Conservation (phyloP, 2,329 filamentous ascomycete genomes). For the Corniculantispora saksenae region DNA sequence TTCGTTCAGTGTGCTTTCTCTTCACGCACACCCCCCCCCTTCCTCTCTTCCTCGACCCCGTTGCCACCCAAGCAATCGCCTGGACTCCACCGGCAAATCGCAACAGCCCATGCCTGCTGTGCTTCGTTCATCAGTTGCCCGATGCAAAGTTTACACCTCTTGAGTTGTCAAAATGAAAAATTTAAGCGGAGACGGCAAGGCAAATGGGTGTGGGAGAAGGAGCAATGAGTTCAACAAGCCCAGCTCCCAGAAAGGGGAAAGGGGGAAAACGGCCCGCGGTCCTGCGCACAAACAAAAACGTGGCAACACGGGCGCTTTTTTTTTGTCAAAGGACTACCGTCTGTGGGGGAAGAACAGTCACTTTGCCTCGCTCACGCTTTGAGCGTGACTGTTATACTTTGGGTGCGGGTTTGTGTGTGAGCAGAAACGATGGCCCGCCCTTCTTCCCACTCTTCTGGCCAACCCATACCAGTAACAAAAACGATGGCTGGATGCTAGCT, state of each 20-base stretch:
- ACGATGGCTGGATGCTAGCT: not conserved
- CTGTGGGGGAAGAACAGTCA: not conserved
- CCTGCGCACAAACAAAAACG: not conserved
- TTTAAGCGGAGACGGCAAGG: not conserved
- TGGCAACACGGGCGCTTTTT: not conserved
- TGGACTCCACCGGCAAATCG: not conserved
- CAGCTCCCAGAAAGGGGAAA: not conserved
- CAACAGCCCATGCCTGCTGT: not conserved
- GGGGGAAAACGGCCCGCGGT: not conserved
- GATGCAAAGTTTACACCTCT: not conserved
- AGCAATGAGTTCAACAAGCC: not conserved
- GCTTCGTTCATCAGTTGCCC: not conserved
- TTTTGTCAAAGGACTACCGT: not conserved
- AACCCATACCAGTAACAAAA: constrained; percentile 13
- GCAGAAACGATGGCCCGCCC: not conserved
- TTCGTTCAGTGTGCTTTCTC: not conserved
- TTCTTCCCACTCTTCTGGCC: not conserved
- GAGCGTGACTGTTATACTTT: no score
- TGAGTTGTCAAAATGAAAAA: not conserved
- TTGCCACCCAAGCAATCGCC: not conserved
- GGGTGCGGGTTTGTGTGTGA: not conserved
- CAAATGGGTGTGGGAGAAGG: not conserved
- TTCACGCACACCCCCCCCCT: not conserved
- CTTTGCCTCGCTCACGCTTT: not conserved
- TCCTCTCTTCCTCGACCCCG: not conserved